Evolutionary conservation across 805 yeast species (phyloP).

Genomic region (Candida yuanshanica): DNA sequence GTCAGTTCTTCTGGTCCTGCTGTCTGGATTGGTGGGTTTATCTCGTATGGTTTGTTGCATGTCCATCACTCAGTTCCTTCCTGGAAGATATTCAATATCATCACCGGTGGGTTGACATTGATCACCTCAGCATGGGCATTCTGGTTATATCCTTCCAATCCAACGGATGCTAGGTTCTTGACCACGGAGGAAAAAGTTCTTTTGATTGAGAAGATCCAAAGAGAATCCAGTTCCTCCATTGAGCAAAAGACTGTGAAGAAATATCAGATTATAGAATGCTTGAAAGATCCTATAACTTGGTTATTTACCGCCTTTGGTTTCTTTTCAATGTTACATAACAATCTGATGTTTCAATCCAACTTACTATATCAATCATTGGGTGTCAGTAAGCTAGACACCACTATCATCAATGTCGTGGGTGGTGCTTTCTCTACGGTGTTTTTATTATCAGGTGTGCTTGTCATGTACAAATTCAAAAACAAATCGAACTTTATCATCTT

Average conservation of each 20-base stretch:
- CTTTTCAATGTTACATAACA: constrained; percentile 15
- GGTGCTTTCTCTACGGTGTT: constrained; percentile 1
- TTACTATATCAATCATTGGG: constrained; percentile 24
- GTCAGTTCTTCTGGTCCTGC: constrained; percentile 28
- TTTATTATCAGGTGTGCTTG: neutral
- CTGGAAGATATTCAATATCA: constrained; percentile 23
- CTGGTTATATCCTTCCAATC: constrained; percentile 32
- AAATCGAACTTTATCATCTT: too few relatives aligned
- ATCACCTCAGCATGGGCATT: constrained; percentile 27
- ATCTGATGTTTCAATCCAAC: constrained; percentile 21
- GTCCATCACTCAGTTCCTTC: constrained; percentile 7
- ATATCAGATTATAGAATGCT: constrained; percentile 41
- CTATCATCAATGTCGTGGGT: constrained; percentile 2
- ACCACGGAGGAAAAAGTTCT: constrained; percentile 28
- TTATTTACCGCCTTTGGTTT: constrained; percentile 33
- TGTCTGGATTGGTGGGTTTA: constrained; percentile 24
- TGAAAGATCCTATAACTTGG: constrained; percentile 44
- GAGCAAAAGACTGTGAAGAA: constrained; percentile 41
- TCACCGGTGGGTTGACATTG: constrained; percentile 32
- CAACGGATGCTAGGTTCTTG: constrained; percentile 30
- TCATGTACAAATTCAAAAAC: too few relatives aligned
- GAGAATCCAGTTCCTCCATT: constrained; percentile 32
- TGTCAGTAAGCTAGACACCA: constrained; percentile 7
- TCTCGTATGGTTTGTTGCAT: constrained; percentile 25
- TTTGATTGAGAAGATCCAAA: constrained; percentile 24